Evolutionary conservation across 352 stramenopile species (phyloP), one percentile per base, ranked within the genome.

Genomic region (Pythium oligandrum): DNA sequence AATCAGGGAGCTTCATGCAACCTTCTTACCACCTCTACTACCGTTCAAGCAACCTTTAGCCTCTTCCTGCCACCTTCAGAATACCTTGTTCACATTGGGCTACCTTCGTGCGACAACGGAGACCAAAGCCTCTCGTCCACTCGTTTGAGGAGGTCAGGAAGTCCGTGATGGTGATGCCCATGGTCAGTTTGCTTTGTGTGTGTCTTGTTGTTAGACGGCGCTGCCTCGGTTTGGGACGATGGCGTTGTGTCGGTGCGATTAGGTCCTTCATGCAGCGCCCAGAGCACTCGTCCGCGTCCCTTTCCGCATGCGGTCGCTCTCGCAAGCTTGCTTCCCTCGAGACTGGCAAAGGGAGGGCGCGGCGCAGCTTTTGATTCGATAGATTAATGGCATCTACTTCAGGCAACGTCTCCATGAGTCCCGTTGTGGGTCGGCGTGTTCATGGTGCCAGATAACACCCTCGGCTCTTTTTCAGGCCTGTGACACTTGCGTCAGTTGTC

Each of bases 221-320:
- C 55, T 59, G 71, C 62, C 66, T 73, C 66, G 66, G 66, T 74
- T 74, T 74, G 66, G 66, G 66, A 74, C 61, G 52, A 51, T 68
- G 49, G 59, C 55, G 32, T 44, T 52, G 51, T 31, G 52, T 61
- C 60, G 34, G 54, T 74, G 62, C 59, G 57, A 50, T 57, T 63
- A 44, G 42, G 59, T 74, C 66, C 66, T 74, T 74, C 66, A 74
- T 59, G 66, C 66, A 68, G 49, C 61, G 66, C 66, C 63, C 6
- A 74, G 52, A 74, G 37, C 30, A 34, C 52, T 52, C 34, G 36
- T 45, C 48, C 12, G 4, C 26, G 12, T 26, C 30, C 34, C 7
- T 43, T 37, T 53, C 38, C 48, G 32, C 10, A 57, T 55, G 37
- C 32, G 31, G 3, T 30, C 43, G 17, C 31, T 30, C 6, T 55